A percentile compares a stretch with the other conserved stretches of the same genome.
These are phyloP conservation scores for Aureobasidium musti DNA, from an alignment of 2,329 filamentous ascomycete genomes.

Conservation along the genomic window DNA sequence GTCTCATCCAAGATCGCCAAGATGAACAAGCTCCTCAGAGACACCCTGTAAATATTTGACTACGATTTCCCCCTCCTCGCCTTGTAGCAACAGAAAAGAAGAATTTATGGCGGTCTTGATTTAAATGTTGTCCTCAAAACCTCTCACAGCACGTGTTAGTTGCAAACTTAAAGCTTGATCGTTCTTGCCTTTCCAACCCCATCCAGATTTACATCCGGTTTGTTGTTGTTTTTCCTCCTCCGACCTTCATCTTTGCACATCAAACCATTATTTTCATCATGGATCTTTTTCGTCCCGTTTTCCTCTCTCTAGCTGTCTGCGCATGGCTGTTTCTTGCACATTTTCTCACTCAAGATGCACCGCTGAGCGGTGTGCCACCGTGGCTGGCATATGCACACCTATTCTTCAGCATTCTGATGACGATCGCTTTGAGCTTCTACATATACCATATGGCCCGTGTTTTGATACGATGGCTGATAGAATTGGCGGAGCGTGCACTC, in stretches of 20 bases:
- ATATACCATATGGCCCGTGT: neutral
- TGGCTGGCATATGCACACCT: neutral
- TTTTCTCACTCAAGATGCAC: neutral
- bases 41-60: conserved; percentile 78
- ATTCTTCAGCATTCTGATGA: neutral
- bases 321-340: neutral
- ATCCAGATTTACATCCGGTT: too few species aligned
- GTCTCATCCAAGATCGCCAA: conserved; percentile 92
- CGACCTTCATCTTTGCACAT: neutral
- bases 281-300: neutral
- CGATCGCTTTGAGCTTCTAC: neutral
- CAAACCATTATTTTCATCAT: neutral
- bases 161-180: neutral
- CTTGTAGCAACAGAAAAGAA: conserved; percentile 30
- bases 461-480: neutral
- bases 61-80: conserved; percentile 23
- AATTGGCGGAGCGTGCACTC: neutral
- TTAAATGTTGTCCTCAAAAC: neutral
- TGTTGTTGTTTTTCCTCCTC: neutral
- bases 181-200: neutral
- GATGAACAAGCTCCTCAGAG: conserved; percentile 99
- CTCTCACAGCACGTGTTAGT: neutral
- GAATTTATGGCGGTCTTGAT: conserved; percentile 27
- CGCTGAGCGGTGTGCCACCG: neutral
- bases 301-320: neutral